Base-by-base conservation (phyloP, 2,329 filamentous ascomycete genomes). In the Plectosphaerella plurivora region DNA sequence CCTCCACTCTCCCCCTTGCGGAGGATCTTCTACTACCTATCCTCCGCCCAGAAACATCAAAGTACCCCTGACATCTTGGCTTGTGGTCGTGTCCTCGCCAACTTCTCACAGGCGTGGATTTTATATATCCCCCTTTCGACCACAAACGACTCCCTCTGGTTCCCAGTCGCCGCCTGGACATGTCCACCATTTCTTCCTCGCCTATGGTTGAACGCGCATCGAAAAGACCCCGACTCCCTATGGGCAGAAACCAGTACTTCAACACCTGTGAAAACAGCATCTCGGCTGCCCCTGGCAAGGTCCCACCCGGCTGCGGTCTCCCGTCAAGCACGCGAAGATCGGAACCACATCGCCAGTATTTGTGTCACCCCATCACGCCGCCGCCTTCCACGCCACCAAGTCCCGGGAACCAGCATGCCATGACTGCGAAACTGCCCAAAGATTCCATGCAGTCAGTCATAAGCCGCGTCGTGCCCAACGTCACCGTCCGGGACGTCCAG, bases 401-500 rank as follows among this genome's bases (percentile, higher is more conserved):
- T 33, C 25, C 44, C 16, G 16, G 45, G 33, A 16, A 48, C 59
- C 51, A 57, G 53, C 51, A 55, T 45, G 22, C 64, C 57, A 75
- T 74, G 71, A 64, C 66, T 56, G 63, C 59, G 55, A 55, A 59
- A 52, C 61, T 63, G 7, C 55, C 64, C 24, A 55, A 62, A 25
- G 61, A 69, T 55, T 62, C 63, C 39, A 61, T 75, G 47, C 64
- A 65, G 61, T 60, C 64, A 20, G 63, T 71, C 49, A 64, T 77
- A 55, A 64, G 59, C 55, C 56, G 58, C 61, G 56, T 63, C 53
- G 50, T 71, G 22, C 65, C 68, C 45, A 58, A 64, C 49, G 57
- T 63, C 36, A 62, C 59, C 22, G 59, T 76, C 51, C 59, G 65
- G 25, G 62, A 63, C 25, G 57, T 74, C 47, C 62, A 63, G 28